Conservation (phyloP, 2,329 filamentous ascomycete genomes). For the Pseudogymnoascus sp. region DNA sequence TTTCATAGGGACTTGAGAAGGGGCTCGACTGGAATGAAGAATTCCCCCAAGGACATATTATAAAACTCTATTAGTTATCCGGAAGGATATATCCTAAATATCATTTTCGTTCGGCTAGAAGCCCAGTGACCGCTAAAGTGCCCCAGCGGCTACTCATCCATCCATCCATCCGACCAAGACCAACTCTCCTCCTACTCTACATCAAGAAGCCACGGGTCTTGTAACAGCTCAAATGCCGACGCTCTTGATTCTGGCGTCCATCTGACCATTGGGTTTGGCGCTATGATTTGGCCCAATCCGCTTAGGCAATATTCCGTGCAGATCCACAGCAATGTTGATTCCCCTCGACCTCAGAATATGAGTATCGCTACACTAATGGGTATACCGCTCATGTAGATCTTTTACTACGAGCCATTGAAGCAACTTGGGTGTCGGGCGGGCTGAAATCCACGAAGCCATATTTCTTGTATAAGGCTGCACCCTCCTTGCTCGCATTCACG, state of each 20-base stretch:
- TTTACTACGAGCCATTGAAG: neutral
- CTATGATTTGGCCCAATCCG: neutral
- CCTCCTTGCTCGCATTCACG: neutral
- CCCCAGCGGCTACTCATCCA: too few species aligned
- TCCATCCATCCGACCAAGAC: too few species aligned
- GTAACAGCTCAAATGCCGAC: constrained; percentile 18
- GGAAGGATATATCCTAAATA: too few species aligned
- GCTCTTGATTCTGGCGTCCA: constrained; percentile 22
- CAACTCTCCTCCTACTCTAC: constrained; percentile 14
- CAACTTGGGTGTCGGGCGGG: neutral
- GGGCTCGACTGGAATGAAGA: too few species aligned
- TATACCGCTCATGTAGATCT: neutral
- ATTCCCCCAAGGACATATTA: too few species aligned
- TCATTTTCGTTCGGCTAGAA: too few species aligned
- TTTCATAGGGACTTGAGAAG: too few species aligned
- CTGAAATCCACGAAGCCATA: neutral
- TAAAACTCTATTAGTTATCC: too few species aligned
- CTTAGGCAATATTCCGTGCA: neutral
- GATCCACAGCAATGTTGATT: neutral
- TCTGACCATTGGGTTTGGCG: constrained; percentile 12
- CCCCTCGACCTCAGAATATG: neutral
- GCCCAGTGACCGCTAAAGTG: too few species aligned
- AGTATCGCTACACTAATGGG: neutral
- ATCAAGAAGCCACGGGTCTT: constrained; percentile 20
- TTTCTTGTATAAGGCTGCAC: neutral